Evolutionary conservation across 1,139 yeast species (phyloP).

Genomic region (Blastobotrys malaysiensis): DNA sequence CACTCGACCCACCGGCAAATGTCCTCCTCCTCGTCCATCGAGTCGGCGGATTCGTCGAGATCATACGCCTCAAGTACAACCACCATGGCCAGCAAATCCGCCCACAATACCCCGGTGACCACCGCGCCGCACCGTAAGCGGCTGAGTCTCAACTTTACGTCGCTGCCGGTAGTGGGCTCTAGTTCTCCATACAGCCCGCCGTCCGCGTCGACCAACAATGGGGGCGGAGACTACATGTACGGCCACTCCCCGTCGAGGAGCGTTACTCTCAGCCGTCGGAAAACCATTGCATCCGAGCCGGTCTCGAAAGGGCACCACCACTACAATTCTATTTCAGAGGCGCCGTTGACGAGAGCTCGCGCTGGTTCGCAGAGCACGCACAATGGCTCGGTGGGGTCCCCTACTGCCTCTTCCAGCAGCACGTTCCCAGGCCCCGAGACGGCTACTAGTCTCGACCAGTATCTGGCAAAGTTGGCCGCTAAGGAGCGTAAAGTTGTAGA

Average conservation of each 20-base stretch:
- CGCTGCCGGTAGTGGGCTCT: conserved; percentile 23
- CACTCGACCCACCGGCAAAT: conserved; percentile 6
- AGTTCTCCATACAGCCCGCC: neutral
- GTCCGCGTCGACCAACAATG: neutral
- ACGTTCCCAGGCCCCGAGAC: neutral
- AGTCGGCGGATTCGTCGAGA: conserved; percentile 1
- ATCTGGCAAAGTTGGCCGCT: conserved; percentile 32
- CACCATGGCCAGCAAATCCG: neutral
- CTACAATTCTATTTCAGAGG: neutral
- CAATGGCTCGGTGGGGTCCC: too few relatives aligned
- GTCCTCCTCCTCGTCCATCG: conserved; percentile 6
- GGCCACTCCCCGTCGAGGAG: neutral
- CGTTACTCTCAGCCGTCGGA: neutral
- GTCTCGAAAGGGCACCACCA: neutral
- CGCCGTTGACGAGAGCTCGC: neutral
- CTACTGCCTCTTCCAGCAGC: neutral
- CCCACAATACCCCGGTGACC: neutral
- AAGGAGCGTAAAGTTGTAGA: conserved; percentile 35
- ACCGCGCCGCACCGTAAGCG: conserved; percentile 14
- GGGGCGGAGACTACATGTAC: neutral
- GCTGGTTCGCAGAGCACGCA: neutral
- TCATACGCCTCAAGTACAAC: neutral
- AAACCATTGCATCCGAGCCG: neutral
- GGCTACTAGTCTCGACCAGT: conserved; percentile 14
- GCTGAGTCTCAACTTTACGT: conserved; percentile 26